A percentile compares a stretch with the other conserved stretches of the same genome.
Evolutionary conservation across 768 basidiomycete genomes (phyloP).

Genomic region (Psilocybe tampanensis): DNA sequence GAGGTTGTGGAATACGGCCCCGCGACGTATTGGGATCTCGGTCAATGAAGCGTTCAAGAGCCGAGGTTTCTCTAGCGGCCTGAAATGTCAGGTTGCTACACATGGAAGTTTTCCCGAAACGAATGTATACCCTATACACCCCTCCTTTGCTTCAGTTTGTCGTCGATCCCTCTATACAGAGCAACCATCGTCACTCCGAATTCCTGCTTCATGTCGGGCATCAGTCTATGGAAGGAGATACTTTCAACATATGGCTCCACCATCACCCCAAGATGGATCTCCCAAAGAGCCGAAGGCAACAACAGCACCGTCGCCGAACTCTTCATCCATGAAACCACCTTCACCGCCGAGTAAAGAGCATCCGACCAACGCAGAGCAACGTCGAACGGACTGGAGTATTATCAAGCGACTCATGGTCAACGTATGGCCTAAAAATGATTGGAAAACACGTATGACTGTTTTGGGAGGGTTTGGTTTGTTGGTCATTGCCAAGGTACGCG

Average conservation of each 20-base stretch:
- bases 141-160: not conserved
- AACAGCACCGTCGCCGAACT: not conserved
- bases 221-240: not conserved
- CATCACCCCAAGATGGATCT: conserved; percentile 2
- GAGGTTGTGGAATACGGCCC: not conserved
- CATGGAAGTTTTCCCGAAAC: not conserved
- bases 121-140: not conserved
- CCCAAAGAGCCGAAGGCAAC: not conserved
- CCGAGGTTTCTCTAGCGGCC: not conserved
- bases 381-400: conserved; percentile 85
- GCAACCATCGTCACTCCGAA: not conserved
- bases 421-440: conserved; percentile 91
- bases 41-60: not conserved
- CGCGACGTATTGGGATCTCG: not conserved
- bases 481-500: conserved; percentile 81
- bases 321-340: not conserved
- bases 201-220: too few relatives aligned
- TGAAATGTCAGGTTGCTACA: not conserved
- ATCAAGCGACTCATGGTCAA: conserved; percentile 81
- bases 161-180: not conserved
- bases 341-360: conserved; percentile 4
- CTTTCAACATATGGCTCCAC: conserved; percentile 6
- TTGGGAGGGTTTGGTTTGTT: conserved; percentile 80
- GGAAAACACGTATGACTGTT: conserved; percentile 81
- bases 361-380: conserved; percentile 49